phyloP scores from a whole-genome alignment of 2,329 filamentous ascomycete species.

The Alternaria atra region DNA sequence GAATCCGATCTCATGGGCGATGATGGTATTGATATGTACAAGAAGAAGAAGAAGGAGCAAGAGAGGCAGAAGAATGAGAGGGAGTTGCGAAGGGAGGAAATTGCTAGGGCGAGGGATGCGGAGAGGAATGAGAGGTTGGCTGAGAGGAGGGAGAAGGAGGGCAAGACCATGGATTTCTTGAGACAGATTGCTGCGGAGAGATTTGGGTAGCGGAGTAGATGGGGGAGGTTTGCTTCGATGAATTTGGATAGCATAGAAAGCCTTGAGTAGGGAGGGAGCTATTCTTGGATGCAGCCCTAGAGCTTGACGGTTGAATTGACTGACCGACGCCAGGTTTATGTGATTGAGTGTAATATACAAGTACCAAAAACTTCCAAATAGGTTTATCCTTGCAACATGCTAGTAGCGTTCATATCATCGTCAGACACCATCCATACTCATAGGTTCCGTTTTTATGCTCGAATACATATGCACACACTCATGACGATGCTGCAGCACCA shows the following conservation, averaged over 20 bases:
- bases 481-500: not conserved
- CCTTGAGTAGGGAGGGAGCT: not conserved
- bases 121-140: conserved; percentile 81
- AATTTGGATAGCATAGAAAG: not conserved
- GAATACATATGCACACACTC: not conserved
- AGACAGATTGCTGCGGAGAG: conserved; percentile 79
- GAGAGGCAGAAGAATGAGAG: conserved; percentile 82
- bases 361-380: not conserved
- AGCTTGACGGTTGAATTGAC: not conserved
- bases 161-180: conserved; percentile 83
- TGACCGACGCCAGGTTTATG: not conserved
- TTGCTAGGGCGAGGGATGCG: conserved; percentile 74
- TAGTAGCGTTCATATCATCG: not conserved
- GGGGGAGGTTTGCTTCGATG: not conserved
- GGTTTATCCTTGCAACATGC: not conserved
- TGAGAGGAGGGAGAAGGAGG: conserved; percentile 78
- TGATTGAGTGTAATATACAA: not conserved
- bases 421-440: not conserved
- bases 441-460: not conserved
- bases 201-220: conserved; percentile 52
- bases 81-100: conserved; percentile 83
- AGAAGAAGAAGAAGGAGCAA: conserved; percentile 69
- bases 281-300: not conserved
- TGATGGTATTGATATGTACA: conserved; percentile 71
- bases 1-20: conserved; percentile 83